Conservation (phyloP, 202 grass and related monocot genomes). For the Zizania palustris region DNA sequence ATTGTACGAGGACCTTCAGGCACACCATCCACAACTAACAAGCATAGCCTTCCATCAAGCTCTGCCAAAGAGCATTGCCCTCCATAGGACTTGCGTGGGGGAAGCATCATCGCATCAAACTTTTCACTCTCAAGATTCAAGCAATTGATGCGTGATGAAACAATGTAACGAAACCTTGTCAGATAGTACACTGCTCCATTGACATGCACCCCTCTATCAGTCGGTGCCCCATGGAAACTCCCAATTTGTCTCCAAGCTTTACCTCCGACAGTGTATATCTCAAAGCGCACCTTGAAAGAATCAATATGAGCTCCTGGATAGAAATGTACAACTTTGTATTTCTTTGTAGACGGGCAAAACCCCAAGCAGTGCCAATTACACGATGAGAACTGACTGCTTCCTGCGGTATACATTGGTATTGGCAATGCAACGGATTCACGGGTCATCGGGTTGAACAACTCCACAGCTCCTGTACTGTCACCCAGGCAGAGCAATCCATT, state of each 20-base stretch:
- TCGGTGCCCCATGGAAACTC: constrained; percentile 32
- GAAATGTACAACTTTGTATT: constrained; percentile 61
- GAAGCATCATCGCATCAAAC: constrained; percentile 47
- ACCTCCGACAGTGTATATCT: constrained; percentile 50
- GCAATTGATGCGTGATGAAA: constrained; percentile 56
- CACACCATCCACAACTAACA: constrained; percentile 56
- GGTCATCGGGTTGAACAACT: constrained; percentile 55
- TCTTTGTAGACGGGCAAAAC: constrained; percentile 45
- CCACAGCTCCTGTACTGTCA: constrained; percentile 46
- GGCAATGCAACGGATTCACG: constrained; percentile 45
- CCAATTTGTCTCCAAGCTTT: constrained; percentile 48
- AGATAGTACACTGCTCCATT: constrained; percentile 54
- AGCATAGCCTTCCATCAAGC: constrained; percentile 50
- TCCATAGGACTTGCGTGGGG: constrained; percentile 53
- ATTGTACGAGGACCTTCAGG: constrained; percentile 49
- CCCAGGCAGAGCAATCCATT: constrained; percentile 59
- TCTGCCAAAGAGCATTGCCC: constrained; percentile 61
- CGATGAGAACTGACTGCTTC: constrained; percentile 59
- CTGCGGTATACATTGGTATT: constrained; percentile 48
- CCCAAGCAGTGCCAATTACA: constrained; percentile 65
- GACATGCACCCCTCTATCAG: constrained; percentile 62
- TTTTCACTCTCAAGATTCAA: constrained; percentile 55
- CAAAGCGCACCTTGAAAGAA: constrained; percentile 40
- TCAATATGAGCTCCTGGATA: constrained; percentile 44
- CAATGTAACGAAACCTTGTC: constrained; percentile 54